Percentiles rank a stretch among this genome's conserved stretches.
Evolutionary conservation across 345 rosid species (phyloP).

Genomic region (Eucalyptus leucophloia): DNA sequence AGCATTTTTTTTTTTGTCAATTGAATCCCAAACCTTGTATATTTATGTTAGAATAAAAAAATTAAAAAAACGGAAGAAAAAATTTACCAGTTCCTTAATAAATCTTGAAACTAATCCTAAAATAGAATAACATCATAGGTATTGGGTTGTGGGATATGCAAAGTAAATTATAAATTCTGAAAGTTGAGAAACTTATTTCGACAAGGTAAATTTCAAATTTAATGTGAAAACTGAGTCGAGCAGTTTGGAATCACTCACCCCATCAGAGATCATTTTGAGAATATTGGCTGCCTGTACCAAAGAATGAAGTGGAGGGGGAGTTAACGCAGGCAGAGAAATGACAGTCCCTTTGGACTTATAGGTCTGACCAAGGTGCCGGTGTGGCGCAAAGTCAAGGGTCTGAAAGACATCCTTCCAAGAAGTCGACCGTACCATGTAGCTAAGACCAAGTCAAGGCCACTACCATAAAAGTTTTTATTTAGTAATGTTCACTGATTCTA

Average conservation of each 20-base stretch:
- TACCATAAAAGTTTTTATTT: too few relatives aligned
- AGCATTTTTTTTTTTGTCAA: too few relatives aligned
- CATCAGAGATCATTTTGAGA: too few relatives aligned
- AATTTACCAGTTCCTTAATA: fast-evolving
- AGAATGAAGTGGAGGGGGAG: not conserved
- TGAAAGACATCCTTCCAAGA: not conserved
- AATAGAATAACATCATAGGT: fast-evolving
- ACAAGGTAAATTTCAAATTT: too few relatives aligned
- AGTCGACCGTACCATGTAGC: too few relatives aligned
- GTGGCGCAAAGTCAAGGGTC: not conserved
- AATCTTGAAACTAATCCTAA: fast-evolving
- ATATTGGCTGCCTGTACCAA: too few relatives aligned
- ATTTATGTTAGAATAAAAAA: too few relatives aligned
- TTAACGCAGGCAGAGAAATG: not conserved
- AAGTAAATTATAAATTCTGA: fast-evolving
- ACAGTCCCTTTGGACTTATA: fast-evolving
- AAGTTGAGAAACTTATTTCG: fast-evolving
- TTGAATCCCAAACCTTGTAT: fast-evolving
- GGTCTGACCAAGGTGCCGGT: not conserved
- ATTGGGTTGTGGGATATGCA: too few relatives aligned
- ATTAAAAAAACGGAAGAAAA: too few relatives aligned
- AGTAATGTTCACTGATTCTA: too few relatives aligned
- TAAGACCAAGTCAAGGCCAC: too few relatives aligned
- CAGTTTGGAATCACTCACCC: too few relatives aligned
- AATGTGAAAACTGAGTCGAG: not conserved